Percentiles rank a stretch among this genome's conserved stretches.
Conservation (phyloP, 306 rosid species). For the Citrullus colocynthis region DNA sequence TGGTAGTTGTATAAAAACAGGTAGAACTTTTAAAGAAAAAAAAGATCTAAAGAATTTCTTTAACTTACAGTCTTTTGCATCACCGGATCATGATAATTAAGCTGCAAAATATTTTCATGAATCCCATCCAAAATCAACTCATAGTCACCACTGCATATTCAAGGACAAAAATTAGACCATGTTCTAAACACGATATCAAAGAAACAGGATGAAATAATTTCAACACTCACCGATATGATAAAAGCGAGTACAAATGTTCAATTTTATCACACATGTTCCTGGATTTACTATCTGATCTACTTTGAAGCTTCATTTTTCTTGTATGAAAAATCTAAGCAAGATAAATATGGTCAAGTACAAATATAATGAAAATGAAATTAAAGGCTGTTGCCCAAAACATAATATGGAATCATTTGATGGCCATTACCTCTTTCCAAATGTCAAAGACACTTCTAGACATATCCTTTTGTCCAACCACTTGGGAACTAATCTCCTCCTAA, state of each 20-base stretch:
- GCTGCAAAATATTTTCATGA: conserved; percentile 85
- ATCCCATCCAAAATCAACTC: conserved; percentile 87
- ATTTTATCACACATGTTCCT: conserved; percentile 36
- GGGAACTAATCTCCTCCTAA: conserved; percentile 71
- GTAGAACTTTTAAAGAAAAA: background rate
- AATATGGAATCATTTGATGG: conserved; percentile 1
- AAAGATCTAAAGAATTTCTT: background rate
- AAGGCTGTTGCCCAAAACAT: conserved; percentile 7
- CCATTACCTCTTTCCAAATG: conserved; percentile 78
- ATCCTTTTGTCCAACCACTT: conserved; percentile 90
- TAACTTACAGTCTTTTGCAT: conserved; percentile 85
- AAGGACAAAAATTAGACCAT: conserved; percentile 6
- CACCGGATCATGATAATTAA: conserved; percentile 84
- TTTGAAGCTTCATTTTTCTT: conserved; percentile 46
- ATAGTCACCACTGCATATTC: conserved; percentile 62
- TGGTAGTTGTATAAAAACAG: conserved; percentile 13
- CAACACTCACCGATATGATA: conserved; percentile 56
- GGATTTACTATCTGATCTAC: conserved; percentile 26
- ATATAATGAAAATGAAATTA: conserved; percentile 3
- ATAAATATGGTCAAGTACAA: background rate
- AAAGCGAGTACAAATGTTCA: conserved; percentile 53
- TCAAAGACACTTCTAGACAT: conserved; percentile 53
- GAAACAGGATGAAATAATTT: conserved; percentile 12
- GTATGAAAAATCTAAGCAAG: conserved; percentile 57
- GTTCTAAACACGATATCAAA: background rate